A percentile compares a stretch with the other conserved stretches of the same genome.
These are phyloP conservation scores for Russula abietina DNA, from an alignment of 768 basidiomycete species.

Conservation along the genomic window DNA sequence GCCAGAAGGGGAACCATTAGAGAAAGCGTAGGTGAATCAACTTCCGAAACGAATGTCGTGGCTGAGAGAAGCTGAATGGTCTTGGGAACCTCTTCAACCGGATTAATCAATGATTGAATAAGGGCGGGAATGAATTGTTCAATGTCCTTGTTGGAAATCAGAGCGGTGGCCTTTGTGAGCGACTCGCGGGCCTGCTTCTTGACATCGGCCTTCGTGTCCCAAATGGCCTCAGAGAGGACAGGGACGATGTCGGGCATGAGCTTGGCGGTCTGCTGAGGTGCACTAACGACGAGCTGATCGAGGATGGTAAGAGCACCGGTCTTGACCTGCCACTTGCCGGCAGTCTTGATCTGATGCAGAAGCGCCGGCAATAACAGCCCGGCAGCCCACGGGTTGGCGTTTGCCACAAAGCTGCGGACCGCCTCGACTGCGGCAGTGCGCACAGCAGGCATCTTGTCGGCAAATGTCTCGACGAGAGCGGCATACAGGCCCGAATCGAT, in stretches of 20 bases:
- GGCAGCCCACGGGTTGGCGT: slow-evolving; percentile 86
- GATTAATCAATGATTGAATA: slow-evolving; percentile 97
- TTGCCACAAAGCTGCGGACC: slow-evolving; percentile 63
- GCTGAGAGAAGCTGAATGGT: slow-evolving; percentile 94
- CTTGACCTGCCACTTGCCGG: slow-evolving; percentile 98
- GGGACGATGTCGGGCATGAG: slow-evolving; percentile 95
- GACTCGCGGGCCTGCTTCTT: slow-evolving; percentile 97
- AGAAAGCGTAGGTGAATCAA: slow-evolving; percentile 93
- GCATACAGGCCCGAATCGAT: slow-evolving; percentile 80
- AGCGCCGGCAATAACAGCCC: slow-evolving; percentile 78
- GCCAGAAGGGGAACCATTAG: slow-evolving; percentile 95
- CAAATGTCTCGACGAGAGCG: slow-evolving; percentile 84
- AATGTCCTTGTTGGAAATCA: slow-evolving; percentile 98
- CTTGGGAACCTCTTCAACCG: slow-evolving; percentile 96
- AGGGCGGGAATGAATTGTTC: slow-evolving; percentile 96
- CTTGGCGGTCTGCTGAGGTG: slow-evolving; percentile 75
- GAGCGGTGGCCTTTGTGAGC: slow-evolving; percentile 87
- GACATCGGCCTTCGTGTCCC: slow-evolving; percentile 98
- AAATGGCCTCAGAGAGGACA: slow-evolving; percentile 90
- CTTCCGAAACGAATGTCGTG: slow-evolving; percentile 99
- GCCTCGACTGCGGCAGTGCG: slow-evolving; percentile 81
- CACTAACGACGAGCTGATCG: slow-evolving; percentile 80
- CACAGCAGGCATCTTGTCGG: slow-evolving; percentile 90
- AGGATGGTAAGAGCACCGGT: slow-evolving; percentile 75
- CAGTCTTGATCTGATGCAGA: slow-evolving; percentile 89